Base-by-base conservation (phyloP, 345 rosid genomes). In the Cardamine resedifolia region DNA sequence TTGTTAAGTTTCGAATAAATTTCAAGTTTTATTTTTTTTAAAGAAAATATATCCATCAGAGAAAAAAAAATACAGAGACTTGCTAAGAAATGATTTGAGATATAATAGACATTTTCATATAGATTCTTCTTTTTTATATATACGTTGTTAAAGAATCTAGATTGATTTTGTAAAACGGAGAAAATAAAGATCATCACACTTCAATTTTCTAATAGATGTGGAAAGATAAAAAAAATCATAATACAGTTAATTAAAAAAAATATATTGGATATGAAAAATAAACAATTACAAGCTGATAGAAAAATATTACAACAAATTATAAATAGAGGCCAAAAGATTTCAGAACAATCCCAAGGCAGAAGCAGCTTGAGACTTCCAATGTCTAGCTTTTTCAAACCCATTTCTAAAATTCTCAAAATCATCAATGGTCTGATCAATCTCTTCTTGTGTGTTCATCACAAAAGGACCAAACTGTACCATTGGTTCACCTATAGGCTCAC, bases 371-470 rank as follows among this genome's bases (percentile, higher is more conserved):
- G 96, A 90, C 79, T 78, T 85, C 96, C 96, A 92, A 38, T 81
- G 85, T 80, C 78, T 85, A 23, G 96, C 95, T 64, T 88, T 92
- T 78, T 92, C 96, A 27, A 92, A 92, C 3, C 98, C 98, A 69
- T 90, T 90, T 11, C 68, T 70, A 26, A 64, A 87, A 11, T 87
- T 88, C 51, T 90, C 91, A 71, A 83, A 90, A 81, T 92, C 98
- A 44, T 84, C 85, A 23, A 88, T 63, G 0, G 96, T 84, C 21
- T 73, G 82, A 20, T 88, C 96, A 33, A 92, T 87, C 83, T 92
- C 96, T 48, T 85, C 90, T 57, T 90, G 82, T 10, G 87, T 88
- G 71, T 92, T 92, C 98, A 92, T 90, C 73, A 92, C 98, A 76
- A 90, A 90, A 9, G 96, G 98, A 47, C 96, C 98, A 27, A 77